Percentiles rank a stretch among this genome's conserved stretches.
Evolutionary conservation across 345 rosid genomes (phyloP).

Genomic region (Ailanthus altissimus): DNA sequence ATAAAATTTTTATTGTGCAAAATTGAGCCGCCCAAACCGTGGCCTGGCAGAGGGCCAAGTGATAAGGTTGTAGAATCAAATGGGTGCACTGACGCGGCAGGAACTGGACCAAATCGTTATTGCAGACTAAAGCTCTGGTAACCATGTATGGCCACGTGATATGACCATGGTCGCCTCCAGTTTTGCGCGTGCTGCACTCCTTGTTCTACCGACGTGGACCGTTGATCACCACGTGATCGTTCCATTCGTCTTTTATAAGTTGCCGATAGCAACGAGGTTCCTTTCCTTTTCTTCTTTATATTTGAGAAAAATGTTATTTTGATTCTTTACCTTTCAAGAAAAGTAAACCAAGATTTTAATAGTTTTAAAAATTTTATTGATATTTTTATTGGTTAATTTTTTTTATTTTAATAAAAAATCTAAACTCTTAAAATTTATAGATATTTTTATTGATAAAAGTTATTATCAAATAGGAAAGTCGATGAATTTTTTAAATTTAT

Average conservation of each 20-base stretch:
- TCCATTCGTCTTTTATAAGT: not conserved
- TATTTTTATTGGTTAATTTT: no score
- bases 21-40: not conserved
- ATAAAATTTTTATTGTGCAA: not conserved
- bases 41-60: not conserved
- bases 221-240: constrained; percentile 3
- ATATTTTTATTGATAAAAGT: no score
- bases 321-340: no score
- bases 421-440: no score
- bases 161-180: not conserved
- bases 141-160: constrained; percentile 16
- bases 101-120: not conserved
- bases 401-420: no score
- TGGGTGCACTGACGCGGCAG: not conserved
- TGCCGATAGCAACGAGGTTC: not conserved
- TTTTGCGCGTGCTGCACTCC: not conserved
- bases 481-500: no score
- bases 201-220: constrained; percentile 15
- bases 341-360: no score
- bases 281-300: no score
- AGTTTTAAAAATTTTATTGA: no score
- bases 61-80: not conserved
- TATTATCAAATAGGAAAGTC: no score
- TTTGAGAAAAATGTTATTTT: no score
- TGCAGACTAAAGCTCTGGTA: not conserved